Percentiles rank a stretch among this genome's conserved stretches.
Conservation (phyloP, 2,329 filamentous ascomycete species). For the Fusarium gaditjirri region DNA sequence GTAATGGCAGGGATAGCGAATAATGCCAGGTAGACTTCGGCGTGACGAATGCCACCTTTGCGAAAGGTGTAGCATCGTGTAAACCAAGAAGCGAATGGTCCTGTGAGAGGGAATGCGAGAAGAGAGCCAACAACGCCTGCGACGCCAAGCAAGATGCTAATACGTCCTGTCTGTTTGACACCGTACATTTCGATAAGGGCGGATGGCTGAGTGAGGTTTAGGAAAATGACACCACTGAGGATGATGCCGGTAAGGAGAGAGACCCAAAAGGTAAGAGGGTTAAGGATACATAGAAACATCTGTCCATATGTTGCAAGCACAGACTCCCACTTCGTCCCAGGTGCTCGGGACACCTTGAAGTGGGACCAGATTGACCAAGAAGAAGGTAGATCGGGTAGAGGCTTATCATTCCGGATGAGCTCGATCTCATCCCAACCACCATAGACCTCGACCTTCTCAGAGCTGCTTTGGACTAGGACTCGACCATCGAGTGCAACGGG, state of each 20-base stretch:
- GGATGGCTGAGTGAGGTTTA: constrained; percentile 17
- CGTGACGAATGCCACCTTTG: constrained; percentile 25
- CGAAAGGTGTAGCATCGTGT: constrained; percentile 12
- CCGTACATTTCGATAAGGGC: background rate
- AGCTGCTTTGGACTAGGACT: constrained; percentile 4
- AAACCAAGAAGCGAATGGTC: constrained; percentile 26
- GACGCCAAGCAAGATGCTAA: constrained; percentile 1
- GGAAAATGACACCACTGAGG: constrained; percentile 23
- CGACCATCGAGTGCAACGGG: constrained; percentile 29
- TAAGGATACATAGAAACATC: constrained; percentile 33
- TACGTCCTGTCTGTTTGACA: accelerated
- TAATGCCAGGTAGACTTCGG: constrained; percentile 17
- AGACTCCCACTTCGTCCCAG: constrained; percentile 11
- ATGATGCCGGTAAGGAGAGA: constrained; percentile 25
- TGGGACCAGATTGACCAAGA: background rate
- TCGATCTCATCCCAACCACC: constrained; percentile 17
- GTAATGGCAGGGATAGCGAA: constrained; percentile 17
- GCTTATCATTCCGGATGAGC: background rate
- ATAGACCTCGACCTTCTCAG: constrained; percentile 25
- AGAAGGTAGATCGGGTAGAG: constrained; percentile 9
- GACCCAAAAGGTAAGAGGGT: constrained; percentile 37
- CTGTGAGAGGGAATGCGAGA: constrained; percentile 10
- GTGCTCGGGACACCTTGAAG: constrained; percentile 11
- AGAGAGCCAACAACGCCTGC: constrained; percentile 7
- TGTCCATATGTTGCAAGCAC: constrained; percentile 26